Evolutionary conservation across 495 filamentous ascomycete species (phyloP).

Genomic region (Xylaria acuta): DNA sequence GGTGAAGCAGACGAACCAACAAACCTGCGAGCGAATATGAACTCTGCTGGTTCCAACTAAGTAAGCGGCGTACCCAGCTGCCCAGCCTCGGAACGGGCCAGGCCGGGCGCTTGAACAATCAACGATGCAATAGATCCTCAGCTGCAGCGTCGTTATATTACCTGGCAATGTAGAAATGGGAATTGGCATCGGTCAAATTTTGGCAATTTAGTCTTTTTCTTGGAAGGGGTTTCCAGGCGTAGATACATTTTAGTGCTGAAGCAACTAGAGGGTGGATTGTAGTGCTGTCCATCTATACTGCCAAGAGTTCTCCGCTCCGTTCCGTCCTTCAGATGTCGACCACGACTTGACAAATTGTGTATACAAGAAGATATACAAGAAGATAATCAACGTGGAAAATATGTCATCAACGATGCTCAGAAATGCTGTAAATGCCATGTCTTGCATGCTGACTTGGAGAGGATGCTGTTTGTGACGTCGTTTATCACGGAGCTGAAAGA

Average conservation of each 20-base stretch:
- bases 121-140: slow-evolving; percentile 10
- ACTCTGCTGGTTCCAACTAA: neutral
- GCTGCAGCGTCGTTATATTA: neutral
- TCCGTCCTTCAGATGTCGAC: neutral
- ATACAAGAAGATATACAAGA: slow-evolving; percentile 9
- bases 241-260: slow-evolving; percentile 16
- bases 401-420: slow-evolving; percentile 6
- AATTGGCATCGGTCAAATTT: neutral
- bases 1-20: neutral
- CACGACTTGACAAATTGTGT: slow-evolving; percentile 3
- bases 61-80: slow-evolving; percentile 1
- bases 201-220: neutral
- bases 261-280: neutral
- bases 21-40: neutral
- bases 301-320: neutral
- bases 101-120: neutral
- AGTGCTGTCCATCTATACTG: neutral
- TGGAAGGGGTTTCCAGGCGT: neutral
- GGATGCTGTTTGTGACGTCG: slow-evolving; percentile 41
- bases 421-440: slow-evolving; percentile 18
- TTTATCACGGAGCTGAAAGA: slow-evolving; percentile 21
- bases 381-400: slow-evolving; percentile 8
- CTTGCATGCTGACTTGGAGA: slow-evolving; percentile 36
- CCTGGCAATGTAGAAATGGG: neutral
- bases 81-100: slow-evolving; percentile 1